These are phyloP conservation scores for Climacium dendroides DNA, from an alignment of 225 moss, liverwort and hornwort genomes.

Conservation along the genomic window DNA sequence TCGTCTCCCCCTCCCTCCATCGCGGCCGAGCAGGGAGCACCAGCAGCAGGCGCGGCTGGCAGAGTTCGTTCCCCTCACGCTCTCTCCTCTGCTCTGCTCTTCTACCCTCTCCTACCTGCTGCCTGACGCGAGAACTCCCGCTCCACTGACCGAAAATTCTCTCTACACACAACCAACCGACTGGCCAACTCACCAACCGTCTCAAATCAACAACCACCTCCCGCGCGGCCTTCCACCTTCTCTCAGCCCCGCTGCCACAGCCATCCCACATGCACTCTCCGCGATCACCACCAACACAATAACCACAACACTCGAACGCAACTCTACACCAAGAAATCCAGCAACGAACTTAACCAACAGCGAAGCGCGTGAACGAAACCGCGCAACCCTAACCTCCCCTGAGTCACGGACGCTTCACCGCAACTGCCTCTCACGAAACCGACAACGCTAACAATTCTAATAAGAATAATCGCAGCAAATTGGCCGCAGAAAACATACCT, in stretches of 20 bases:
- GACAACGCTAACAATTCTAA: too few species aligned
- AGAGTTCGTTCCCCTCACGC: neutral
- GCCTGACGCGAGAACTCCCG: neutral
- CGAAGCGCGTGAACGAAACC: neutral
- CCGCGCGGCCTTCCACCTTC: neutral
- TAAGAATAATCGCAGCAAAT: neutral
- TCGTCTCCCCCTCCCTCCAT: slow-evolving; percentile 77
- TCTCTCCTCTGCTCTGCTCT: neutral
- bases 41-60: neutral
- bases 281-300: neutral
- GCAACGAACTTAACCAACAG: too few species aligned
- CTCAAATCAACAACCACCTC: neutral
- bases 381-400: neutral
- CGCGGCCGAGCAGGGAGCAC: neutral
- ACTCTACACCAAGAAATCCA: neutral
- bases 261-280: neutral
- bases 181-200: slow-evolving; percentile 3
- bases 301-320: neutral
- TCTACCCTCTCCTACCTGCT: slow-evolving; percentile 8
- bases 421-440: neutral
- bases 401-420: too few species aligned
- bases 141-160: neutral
- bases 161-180: slow-evolving; percentile 1
- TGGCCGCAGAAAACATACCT: neutral
- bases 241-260: neutral